Conservation (phyloP, 176 grass and related monocot genomes). For the Poa annua region DNA sequence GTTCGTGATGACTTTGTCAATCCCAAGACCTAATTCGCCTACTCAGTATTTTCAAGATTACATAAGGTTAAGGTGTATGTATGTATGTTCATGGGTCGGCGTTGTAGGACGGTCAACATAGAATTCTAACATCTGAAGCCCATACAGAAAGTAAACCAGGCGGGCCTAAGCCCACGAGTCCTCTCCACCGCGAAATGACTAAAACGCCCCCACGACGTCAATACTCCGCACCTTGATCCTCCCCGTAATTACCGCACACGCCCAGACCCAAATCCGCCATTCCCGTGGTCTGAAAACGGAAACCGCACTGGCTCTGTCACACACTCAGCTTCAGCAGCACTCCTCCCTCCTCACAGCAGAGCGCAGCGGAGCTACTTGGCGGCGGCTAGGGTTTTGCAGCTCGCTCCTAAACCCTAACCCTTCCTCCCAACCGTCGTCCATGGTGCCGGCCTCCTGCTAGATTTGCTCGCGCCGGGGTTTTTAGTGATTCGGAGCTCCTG, state of each 20-base stretch:
- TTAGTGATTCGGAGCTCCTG: not conserved
- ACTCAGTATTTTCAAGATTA: too few relatives aligned
- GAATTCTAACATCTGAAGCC: too few relatives aligned
- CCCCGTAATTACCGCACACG: not conserved
- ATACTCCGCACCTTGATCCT: too few relatives aligned
- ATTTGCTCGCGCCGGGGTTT: not conserved
- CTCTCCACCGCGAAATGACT: too few relatives aligned
- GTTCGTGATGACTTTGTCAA: too few relatives aligned
- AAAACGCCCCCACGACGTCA: too few relatives aligned
- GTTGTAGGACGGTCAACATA: too few relatives aligned
- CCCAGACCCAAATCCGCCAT: not conserved
- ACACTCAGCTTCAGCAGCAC: not conserved
- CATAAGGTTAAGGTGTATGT: too few relatives aligned
- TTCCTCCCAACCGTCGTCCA: not conserved
- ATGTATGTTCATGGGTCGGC: too few relatives aligned
- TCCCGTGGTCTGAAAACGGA: slow-evolving; percentile 8
- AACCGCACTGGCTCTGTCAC: not conserved
- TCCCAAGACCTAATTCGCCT: too few relatives aligned
- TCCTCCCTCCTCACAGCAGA: not conserved
- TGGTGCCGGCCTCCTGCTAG: slow-evolving; percentile 42
- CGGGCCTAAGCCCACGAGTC: too few relatives aligned
- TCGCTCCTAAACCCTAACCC: slow-evolving; percentile 34
- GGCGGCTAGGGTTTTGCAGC: slow-evolving; percentile 67
- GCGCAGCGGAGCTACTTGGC: not conserved
- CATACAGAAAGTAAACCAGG: too few relatives aligned